Evolutionary conservation across 805 yeast genomes (phyloP).

Genomic region (Myxozyma nipponensis): DNA sequence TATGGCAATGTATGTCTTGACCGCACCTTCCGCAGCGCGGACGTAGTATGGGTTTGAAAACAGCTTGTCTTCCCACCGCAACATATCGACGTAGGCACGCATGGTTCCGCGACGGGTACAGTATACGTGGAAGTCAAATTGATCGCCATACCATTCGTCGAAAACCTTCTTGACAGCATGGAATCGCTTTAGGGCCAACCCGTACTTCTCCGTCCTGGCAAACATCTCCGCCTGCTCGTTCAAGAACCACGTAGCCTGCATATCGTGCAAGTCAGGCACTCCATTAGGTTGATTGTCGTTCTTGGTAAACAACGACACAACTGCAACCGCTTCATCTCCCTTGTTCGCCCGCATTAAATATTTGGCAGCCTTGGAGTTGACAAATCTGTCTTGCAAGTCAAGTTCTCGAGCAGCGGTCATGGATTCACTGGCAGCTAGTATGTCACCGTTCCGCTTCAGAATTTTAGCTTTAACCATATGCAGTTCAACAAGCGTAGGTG

Average conservation of each 20-base stretch:
- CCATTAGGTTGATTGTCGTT: conserved; percentile 82
- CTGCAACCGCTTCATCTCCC: conserved; percentile 67
- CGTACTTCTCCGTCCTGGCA: conserved; percentile 56
- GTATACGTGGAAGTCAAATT: conserved; percentile 90
- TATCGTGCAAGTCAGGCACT: conserved; percentile 73
- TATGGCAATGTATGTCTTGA: conserved; percentile 50
- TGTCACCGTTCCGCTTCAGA: conserved; percentile 64
- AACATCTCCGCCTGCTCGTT: conserved; percentile 82
- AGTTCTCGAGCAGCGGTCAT: conserved; percentile 68
- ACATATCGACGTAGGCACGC: conserved; percentile 70
- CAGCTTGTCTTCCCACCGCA: conserved; percentile 77
- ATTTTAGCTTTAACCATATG: conserved; percentile 77
- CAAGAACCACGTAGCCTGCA: conserved; percentile 92
- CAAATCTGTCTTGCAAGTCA: conserved; percentile 86
- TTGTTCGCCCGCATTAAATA: conserved; percentile 74
- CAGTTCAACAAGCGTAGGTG: conserved; percentile 83
- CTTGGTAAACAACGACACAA: conserved; percentile 76
- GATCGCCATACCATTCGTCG: conserved; percentile 72
- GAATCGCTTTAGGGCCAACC: conserved; percentile 78
- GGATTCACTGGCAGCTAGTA: conserved; percentile 56
- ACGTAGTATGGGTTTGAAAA: conserved; percentile 62
- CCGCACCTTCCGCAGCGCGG: conserved; percentile 65
- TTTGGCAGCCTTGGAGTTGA: conserved; percentile 83
- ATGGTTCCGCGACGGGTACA: conserved; percentile 89
- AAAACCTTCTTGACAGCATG: conserved; percentile 59